Evolutionary conservation across 257 asterid genomes (phyloP).

Genomic region (Asclepias syriaca): DNA sequence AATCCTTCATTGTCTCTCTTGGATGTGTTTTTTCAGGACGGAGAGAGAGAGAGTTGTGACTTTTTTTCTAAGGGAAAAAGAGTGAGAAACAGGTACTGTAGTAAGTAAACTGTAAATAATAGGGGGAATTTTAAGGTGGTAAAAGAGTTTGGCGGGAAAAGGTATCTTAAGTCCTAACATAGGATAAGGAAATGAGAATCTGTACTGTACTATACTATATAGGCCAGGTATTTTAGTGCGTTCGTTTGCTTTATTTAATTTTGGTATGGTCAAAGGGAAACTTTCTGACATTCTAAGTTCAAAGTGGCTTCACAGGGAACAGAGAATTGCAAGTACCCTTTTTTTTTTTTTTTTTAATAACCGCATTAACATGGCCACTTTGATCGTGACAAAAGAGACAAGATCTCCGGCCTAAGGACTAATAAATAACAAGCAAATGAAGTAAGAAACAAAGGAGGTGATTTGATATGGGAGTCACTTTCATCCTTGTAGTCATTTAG

Average conservation of each 20-base stretch:
- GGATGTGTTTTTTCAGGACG: too few species aligned
- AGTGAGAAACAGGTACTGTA: background rate
- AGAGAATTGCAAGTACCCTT: too few species aligned
- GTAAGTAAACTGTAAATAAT: background rate
- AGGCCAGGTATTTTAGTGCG: background rate
- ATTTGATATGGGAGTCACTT: background rate
- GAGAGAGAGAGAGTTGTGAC: background rate
- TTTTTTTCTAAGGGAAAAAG: background rate
- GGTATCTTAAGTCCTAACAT: background rate
- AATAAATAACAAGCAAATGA: too few species aligned
- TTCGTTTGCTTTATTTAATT: background rate
- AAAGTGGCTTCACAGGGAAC: too few species aligned
- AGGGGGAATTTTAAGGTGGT: constrained; percentile 1
- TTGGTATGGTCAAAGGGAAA: constrained; percentile 3
- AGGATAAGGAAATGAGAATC: constrained; percentile 7
- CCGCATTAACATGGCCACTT: too few species aligned
- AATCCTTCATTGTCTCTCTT: constrained; percentile 28
- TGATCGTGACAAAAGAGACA: too few species aligned
- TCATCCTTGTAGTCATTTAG: background rate
- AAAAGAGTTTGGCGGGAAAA: constrained; percentile 42
- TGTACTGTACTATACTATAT: background rate
- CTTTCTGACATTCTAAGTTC: too few species aligned
- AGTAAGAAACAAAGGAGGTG: background rate
- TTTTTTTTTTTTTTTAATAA: too few species aligned
- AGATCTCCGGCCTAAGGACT: too few species aligned